Base-by-base conservation (phyloP, 768 basidiomycete genomes). In the Suillus bovinus region DNA sequence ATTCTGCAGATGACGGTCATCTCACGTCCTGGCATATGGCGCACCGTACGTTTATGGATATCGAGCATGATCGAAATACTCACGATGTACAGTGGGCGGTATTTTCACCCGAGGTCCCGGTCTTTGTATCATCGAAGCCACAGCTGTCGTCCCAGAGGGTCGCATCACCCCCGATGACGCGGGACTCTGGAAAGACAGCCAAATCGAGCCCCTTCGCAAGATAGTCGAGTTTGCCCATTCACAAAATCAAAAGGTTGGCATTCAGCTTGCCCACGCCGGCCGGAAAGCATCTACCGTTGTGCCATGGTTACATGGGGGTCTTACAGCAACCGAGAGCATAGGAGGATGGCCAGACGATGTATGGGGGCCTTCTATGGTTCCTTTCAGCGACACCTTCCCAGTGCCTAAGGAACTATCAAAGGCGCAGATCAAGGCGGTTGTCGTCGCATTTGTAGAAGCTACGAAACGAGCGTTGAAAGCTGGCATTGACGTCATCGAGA, bases 221-320 rank as follows among this genome's bases (percentile, higher is more conserved):
- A 78, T 92, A 65, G 82, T 86, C 68, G 83, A 87, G 62, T 90
- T 90, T 59, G 87, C 87, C n/a, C 87, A 90, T 69, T 83, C 85
- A 1, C 87, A 88, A 66, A 82, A 80, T 53, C 85, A 88, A 69
- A 86, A 86, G 55, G 82, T 92, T 24, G 91, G 79, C 10, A 86
- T 92, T 60, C 92, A 93, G 71, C 81, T 93, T 20, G 86, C 82
- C 0, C 91, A 93, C 64, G 88, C 89, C 0, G 91, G 91, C 0
- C 79, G 90, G n/a, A 93, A 92, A 71, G 89, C 84, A 0, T 86
- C 85, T 10, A 86, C 81, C 0, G 71, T 83, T 20, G 81, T 85
- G 1, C 87, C 89, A 0, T 92, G 88, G 87, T 69, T 89, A 36
- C 59, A 74, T 34, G 63, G 68, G n/a, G 73, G 73, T 34, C 42